Evolutionary conservation across 2,329 filamentous ascomycete species (phyloP), one percentile per base, ranked within the genome.

Genomic region (Moelleriella libera): DNA sequence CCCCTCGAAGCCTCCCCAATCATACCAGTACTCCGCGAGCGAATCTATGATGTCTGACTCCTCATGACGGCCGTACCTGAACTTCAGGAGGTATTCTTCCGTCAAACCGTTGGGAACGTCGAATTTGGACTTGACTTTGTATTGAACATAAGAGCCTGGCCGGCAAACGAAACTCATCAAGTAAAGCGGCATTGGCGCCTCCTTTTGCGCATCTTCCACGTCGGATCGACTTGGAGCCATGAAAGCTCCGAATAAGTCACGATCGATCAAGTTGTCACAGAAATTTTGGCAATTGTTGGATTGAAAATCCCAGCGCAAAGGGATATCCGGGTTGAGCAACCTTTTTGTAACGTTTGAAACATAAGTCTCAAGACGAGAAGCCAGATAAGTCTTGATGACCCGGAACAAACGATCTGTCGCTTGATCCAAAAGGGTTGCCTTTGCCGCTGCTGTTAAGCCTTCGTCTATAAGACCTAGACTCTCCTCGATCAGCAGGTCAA

Each of bases 1-100:
- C 4, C 55, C 57, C 1, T 57, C 62, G 47, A 71, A 69, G 6
- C 58, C 61, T 5, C 63, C 67, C 66, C 67, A 71, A 52, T 70
- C 68, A 47, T 65, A 57, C 68, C 68, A 71, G 50, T 71, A 71
- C 54, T 71, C 67, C 47, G 62, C 58, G 9, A 63, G 62, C 1
- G 60, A 62, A 52, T 71, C 68, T 30, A 70, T 62, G 4, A 71
- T 58, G 48, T 71, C 68, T 2, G 65, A 56, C 5, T 68, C 64
- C 41, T 66, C 60, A 44, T 68, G 61, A 0, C 61, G 55, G 5
- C 67, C 67, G 45, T 59, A 66, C 44, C 59, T 59, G 48, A 68
- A 64, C 10, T 58, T 58, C 9, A 64, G 58, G 0, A 71, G 58
- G 44, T 68, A 70, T 52, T 70, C 67, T 47, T 71, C 67, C 2